Conservation (phyloP, 2,329 filamentous ascomycete genomes). For the Byssochlamys sp. region DNA sequence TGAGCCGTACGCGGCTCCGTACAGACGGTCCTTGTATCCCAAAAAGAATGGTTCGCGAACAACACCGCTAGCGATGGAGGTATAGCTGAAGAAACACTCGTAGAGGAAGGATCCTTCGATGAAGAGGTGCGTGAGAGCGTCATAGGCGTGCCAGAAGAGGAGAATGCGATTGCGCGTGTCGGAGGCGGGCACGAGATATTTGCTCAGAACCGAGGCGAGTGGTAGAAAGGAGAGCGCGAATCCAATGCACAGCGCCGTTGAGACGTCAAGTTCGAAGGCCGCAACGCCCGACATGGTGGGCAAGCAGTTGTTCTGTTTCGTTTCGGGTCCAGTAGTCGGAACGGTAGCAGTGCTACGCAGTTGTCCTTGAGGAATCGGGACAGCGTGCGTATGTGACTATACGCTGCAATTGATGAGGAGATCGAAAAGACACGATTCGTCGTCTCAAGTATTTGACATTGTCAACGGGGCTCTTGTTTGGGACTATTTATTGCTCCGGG, state of each 20-base stretch:
- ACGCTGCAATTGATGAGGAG: no score
- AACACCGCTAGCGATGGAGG: slow-evolving; percentile 32
- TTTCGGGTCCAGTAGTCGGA: not conserved
- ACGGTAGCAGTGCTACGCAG: not conserved
- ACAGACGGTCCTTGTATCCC: slow-evolving; percentile 44
- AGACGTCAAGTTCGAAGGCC: slow-evolving; percentile 29
- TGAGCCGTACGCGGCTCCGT: slow-evolving; percentile 50
- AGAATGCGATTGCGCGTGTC: slow-evolving; percentile 58
- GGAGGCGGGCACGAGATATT: slow-evolving; percentile 42
- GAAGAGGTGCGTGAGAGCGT: slow-evolving; percentile 80
- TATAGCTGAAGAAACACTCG: slow-evolving; percentile 76
- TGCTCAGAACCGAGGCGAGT: slow-evolving; percentile 42
- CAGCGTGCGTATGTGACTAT: no score
- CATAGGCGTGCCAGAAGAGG: slow-evolving; percentile 91
- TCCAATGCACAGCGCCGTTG: slow-evolving; percentile 47
- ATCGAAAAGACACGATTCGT: no score
- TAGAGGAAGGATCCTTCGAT: slow-evolving; percentile 88
- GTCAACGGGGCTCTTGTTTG: no score
- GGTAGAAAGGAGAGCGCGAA: slow-evolving; percentile 47
- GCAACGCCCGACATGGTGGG: not conserved
- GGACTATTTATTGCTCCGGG: no score
- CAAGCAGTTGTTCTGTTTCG: not conserved
- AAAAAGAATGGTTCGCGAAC: slow-evolving; percentile 40
- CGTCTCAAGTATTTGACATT: no score
- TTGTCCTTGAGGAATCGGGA: no score